phyloP scores from a whole-genome alignment of 495 filamentous ascomycete genomes.

The Darksidea phi region DNA sequence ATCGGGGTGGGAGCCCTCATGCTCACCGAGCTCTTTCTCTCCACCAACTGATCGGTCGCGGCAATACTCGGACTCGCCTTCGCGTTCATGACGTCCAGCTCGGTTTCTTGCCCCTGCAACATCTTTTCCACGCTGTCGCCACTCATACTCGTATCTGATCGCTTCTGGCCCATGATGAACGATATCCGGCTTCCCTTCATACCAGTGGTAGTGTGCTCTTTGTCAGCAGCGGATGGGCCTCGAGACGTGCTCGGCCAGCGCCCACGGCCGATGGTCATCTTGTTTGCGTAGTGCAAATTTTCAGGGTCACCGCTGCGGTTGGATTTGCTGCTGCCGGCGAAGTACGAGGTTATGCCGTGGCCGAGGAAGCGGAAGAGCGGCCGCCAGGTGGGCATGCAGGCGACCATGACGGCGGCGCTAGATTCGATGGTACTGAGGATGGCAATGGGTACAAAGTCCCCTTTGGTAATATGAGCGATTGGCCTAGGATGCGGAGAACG shows the following conservation, averaged over 20 bases:
- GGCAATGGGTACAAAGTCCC: slow-evolving; percentile 19
- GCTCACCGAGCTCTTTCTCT: too few relatives aligned
- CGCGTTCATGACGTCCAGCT: background rate
- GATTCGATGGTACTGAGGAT: slow-evolving; percentile 13
- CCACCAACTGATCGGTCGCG: too few relatives aligned
- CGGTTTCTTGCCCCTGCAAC: too few relatives aligned
- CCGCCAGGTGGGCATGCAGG: slow-evolving; percentile 29
- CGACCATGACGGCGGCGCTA: slow-evolving; percentile 15
- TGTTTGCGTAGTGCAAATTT: background rate
- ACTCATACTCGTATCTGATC: slow-evolving; percentile 1
- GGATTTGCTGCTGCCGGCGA: too few relatives aligned
- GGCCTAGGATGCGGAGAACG: background rate
- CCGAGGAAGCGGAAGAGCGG: slow-evolving; percentile 24
- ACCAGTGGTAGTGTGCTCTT: background rate
- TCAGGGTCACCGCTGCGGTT: too few relatives aligned
- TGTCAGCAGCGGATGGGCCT: background rate
- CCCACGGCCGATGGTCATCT: background rate
- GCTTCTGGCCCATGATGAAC: background rate
- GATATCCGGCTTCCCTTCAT: background rate
- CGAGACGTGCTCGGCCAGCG: too few relatives aligned
- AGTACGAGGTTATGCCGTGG: background rate
- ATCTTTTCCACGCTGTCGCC: background rate
- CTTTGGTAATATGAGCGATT: background rate
- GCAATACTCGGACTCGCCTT: background rate
- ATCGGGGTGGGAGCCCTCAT: too few relatives aligned